A percentile compares a stretch with the other conserved stretches of the same genome.
These are phyloP conservation scores for Ogataea paradorogensis DNA, from an alignment of 805 yeast genomes.

Conservation along the genomic window DNA sequence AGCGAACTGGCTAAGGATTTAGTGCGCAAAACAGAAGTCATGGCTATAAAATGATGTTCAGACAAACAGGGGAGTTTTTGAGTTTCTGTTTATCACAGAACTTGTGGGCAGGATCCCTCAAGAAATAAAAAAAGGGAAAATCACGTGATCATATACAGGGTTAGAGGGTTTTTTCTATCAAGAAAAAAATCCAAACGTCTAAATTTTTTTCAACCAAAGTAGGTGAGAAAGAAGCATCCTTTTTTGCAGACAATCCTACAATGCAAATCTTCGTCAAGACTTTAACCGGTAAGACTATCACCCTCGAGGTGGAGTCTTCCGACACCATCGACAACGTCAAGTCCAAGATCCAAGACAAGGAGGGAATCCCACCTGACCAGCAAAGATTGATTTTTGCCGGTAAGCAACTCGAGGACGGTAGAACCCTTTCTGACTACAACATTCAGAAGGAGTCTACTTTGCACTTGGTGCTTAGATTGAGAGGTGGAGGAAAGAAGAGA, in stretches of 20 bases:
- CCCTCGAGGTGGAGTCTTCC: conserved; percentile 98
- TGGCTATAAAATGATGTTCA: background rate
- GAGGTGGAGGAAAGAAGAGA: conserved; percentile 99
- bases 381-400: conserved; percentile 99
- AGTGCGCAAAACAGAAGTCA: conserved; percentile 2
- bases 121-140: too few species aligned
- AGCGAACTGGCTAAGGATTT: conserved; percentile 1
- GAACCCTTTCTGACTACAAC: conserved; percentile 99
- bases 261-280: conserved; percentile 80
- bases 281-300: conserved; percentile 90
- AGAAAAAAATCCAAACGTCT: conserved; percentile 1
- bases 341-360: conserved; percentile 98
- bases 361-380: conserved; percentile 99
- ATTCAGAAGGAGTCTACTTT: conserved; percentile 99
- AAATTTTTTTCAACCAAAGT: conserved; percentile 7
- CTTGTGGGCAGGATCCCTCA: background rate
- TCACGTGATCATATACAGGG: conserved; percentile 13
- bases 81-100: background rate
- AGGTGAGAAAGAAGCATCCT: conserved; percentile 40
- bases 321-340: conserved; percentile 99
- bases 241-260: conserved; percentile 37
- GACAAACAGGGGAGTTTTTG: conserved; percentile 3
- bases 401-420: conserved; percentile 99
- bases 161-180: conserved; percentile 2
- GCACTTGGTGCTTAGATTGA: conserved; percentile 93